phyloP scores from a whole-genome alignment of 163 green algal species.

The Chlamydomonas reinhardtii region DNA sequence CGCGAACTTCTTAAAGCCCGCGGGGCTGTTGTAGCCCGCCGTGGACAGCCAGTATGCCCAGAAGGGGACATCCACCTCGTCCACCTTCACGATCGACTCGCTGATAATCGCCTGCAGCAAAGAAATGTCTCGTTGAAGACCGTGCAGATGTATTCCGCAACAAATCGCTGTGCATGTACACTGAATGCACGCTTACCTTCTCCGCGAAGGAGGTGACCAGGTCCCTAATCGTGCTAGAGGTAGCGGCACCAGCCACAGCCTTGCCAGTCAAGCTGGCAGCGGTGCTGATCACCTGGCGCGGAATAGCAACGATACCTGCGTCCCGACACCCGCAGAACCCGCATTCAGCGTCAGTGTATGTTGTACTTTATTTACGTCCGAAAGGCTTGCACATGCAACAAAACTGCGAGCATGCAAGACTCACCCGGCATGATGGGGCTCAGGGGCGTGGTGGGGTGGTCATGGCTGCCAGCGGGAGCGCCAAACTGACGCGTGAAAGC shows the following conservation, averaged over 20 bases:
- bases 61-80: slow-evolving; percentile 59
- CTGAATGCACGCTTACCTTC: slow-evolving; percentile 25
- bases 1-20: slow-evolving; percentile 64
- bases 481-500: slow-evolving; percentile 41
- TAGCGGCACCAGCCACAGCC: slow-evolving; percentile 49
- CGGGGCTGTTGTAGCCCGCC: slow-evolving; percentile 56
- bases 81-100: slow-evolving; percentile 60
- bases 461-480: slow-evolving; percentile 7
- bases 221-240: slow-evolving; percentile 52
- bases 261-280: slow-evolving; percentile 55
- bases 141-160: not conserved
- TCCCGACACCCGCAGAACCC: no score
- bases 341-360: no score
- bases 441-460: slow-evolving; percentile 54
- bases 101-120: slow-evolving; percentile 47
- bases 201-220: slow-evolving; percentile 58
- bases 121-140: not conserved
- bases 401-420: no score
- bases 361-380: no score
- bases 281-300: slow-evolving; percentile 50
- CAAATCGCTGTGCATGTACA: no score
- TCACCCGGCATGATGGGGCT: slow-evolving; percentile 59
- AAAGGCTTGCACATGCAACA: no score
- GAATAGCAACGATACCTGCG: slow-evolving; percentile 39
- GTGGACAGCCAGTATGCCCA: slow-evolving; percentile 62